Evolutionary conservation across 176 grass and related monocot species (phyloP).

Genomic region (Rhynchospora tenuis): DNA sequence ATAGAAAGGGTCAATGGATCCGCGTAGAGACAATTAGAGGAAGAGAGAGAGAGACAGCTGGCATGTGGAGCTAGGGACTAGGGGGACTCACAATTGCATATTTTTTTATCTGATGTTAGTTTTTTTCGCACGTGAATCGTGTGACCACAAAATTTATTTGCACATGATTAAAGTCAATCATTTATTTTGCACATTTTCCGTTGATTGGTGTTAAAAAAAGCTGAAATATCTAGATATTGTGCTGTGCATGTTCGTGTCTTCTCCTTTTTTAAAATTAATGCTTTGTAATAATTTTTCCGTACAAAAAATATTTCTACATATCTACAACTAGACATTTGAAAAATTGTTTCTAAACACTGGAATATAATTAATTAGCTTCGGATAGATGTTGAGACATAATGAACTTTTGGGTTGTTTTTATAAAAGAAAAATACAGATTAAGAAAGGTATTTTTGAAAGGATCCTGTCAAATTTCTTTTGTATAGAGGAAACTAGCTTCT

Average conservation of each 20-base stretch:
- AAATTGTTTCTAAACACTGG: not conserved
- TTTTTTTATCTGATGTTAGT: too few species aligned
- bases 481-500: not conserved
- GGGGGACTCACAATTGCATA: not conserved
- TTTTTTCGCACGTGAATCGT: slow-evolving; percentile 3
- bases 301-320: not conserved
- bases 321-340: not conserved
- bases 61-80: not conserved
- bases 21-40: slow-evolving; percentile 36
- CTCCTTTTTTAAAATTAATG: not conserved
- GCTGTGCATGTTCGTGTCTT: not conserved
- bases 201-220: not conserved
- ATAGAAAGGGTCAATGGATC: slow-evolving; percentile 18
- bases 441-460: not conserved
- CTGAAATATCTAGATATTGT: not conserved
- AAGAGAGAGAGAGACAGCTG: not conserved
- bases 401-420: not conserved
- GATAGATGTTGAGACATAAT: not conserved
- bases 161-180: slow-evolving; percentile 1
- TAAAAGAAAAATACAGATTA: not conserved
- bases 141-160: not conserved
- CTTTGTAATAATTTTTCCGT: not conserved
- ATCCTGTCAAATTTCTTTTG: not conserved
- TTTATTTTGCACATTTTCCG: not conserved
- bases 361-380: too few species aligned